Conservation (phyloP, 768 basidiomycete genomes). For the Rhodocollybia butyracea region DNA sequence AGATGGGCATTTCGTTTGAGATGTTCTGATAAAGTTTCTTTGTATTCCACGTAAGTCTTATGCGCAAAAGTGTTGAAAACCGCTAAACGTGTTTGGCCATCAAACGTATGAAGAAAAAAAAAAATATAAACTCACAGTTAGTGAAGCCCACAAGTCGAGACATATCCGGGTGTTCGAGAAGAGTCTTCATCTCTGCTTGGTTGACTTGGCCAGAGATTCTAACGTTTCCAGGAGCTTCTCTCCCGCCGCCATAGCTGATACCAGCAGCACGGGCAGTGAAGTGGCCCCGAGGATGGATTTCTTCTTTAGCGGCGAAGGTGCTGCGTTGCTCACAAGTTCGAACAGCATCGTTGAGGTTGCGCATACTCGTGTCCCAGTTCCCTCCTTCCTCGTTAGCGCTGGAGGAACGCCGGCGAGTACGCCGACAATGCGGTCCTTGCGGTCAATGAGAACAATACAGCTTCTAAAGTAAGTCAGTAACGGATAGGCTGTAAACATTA, state of each 20-base stretch:
- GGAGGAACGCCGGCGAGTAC: neutral
- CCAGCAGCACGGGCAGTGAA: neutral
- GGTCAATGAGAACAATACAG: neutral
- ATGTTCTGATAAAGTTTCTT: no score
- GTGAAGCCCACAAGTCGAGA: neutral
- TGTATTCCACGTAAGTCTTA: neutral
- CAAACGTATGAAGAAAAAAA: slow-evolving; percentile 13
- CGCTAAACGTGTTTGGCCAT: neutral
- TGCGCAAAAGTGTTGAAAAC: slow-evolving; percentile 4
- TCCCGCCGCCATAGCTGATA: slow-evolving; percentile 1
- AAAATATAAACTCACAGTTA: slow-evolving; percentile 11
- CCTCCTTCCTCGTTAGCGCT: neutral
- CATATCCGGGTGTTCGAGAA: neutral
- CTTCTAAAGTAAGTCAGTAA: neutral
- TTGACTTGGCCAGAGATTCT: slow-evolving; percentile 9
- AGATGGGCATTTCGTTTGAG: neutral
- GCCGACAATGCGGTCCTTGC: neutral
- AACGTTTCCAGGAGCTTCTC: neutral
- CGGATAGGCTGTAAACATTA: neutral
- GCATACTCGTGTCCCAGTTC: slow-evolving; percentile 3
- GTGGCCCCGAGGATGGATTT: no score
- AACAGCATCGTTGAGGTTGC: slow-evolving; percentile 10
- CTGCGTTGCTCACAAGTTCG: no score
- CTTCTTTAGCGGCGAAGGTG: no score
- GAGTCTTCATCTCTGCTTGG: slow-evolving; percentile 6